A percentile compares a stretch with the other conserved stretches of the same genome.
Conservation (phyloP, 768 basidiomycete genomes). For the Sporobolomyces pararoseus region DNA sequence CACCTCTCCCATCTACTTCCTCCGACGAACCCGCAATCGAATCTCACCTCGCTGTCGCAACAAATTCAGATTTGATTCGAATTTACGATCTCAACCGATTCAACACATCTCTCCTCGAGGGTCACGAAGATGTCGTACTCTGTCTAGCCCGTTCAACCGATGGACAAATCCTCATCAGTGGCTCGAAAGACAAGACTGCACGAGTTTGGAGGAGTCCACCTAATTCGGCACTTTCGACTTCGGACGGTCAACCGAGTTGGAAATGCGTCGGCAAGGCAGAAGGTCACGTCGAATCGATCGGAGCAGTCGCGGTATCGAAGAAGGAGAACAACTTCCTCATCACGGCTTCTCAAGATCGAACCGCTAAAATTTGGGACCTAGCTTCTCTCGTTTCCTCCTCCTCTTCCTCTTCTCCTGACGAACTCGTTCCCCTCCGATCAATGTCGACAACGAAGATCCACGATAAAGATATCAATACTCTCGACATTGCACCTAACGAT, state of each 20-base stretch:
- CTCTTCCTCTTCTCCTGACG: conserved; percentile 46
- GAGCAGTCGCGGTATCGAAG: conserved; percentile 79
- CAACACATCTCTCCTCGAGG: conserved; percentile 78
- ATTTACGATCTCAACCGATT: conserved; percentile 72
- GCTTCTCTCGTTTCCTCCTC: conserved; percentile 53
- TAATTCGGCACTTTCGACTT: conserved; percentile 36
- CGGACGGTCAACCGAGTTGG: conserved; percentile 53
- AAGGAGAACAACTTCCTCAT: conserved; percentile 65
- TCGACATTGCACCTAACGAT: conserved; percentile 89
- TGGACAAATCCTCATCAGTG: conserved; percentile 75
- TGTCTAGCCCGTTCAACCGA: conserved; percentile 67
- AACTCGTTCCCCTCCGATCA: conserved; percentile 52
- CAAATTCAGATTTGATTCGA: conserved; percentile 91
- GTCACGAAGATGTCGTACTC: conserved; percentile 87
- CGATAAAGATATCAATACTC: conserved; percentile 96
- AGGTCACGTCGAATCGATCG: conserved; percentile 90
- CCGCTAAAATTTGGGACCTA: conserved; percentile 99
- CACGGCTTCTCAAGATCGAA: conserved; percentile 93
- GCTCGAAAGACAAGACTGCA: conserved; percentile 85
- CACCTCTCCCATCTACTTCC: conserved; percentile 47
- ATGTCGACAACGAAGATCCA: conserved; percentile 84
- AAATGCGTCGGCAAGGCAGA: conserved; percentile 79
- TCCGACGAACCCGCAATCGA: conserved; percentile 50
- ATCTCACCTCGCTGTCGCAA: conserved; percentile 84
- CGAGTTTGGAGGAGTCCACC: conserved; percentile 66